Evolutionary conservation across 2,329 filamentous ascomycete genomes (phyloP).

Genomic region (Penicillium sclerotigenum): DNA sequence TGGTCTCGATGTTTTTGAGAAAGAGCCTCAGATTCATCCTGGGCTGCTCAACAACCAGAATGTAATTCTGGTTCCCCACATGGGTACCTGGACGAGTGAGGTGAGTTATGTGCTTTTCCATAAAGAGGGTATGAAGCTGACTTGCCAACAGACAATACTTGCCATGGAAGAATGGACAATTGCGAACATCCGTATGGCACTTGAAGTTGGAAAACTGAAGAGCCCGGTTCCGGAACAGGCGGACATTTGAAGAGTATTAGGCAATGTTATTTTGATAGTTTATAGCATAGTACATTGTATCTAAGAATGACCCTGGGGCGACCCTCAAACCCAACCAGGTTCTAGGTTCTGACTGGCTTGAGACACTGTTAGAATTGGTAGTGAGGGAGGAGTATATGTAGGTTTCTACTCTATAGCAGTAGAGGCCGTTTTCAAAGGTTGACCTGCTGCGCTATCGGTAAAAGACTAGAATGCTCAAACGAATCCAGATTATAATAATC

Average conservation of each 20-base stretch:
- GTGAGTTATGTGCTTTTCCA: constrained; percentile 22
- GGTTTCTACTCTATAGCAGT: too few relatives aligned
- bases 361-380: too few relatives aligned
- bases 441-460: too few relatives aligned
- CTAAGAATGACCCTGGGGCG: too few relatives aligned
- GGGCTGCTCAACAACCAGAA: constrained; percentile 67
- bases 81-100: constrained; percentile 79
- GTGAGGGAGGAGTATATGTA: too few relatives aligned
- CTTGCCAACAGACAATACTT: constrained; percentile 46
- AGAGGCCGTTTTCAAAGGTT: too few relatives aligned
- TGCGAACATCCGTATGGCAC: constrained; percentile 62
- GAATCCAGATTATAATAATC: too few relatives aligned
- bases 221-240: constrained; percentile 72
- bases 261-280: too few relatives aligned
- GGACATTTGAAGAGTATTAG: constrained; percentile 40
- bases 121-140: not conserved
- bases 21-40: constrained; percentile 73
- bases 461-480: too few relatives aligned
- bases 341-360: too few relatives aligned
- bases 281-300: not conserved
- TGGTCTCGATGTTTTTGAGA: constrained; percentile 78
- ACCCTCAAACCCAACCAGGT: too few relatives aligned
- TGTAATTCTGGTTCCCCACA: constrained; percentile 75
- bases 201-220: constrained; percentile 61
- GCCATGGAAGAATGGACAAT: constrained; percentile 73